These are phyloP conservation scores for Oryza brachyantha DNA, from an alignment of 176 grass and related monocot species.

Conservation along the genomic window DNA sequence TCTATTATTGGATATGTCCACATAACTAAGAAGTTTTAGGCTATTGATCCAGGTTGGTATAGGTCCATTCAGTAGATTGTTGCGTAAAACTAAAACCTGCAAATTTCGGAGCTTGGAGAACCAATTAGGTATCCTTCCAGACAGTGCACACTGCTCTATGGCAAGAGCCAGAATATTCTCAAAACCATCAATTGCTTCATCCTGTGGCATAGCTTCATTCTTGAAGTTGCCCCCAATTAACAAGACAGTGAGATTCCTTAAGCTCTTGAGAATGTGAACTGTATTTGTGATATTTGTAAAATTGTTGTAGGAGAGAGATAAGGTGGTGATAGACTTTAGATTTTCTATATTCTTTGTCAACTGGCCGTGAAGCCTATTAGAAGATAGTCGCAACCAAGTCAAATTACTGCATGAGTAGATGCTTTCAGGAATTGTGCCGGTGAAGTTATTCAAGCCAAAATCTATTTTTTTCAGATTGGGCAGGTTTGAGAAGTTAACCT, in stretches of 20 bases:
- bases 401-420: constrained; percentile 23
- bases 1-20: constrained; percentile 44
- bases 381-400: neutral
- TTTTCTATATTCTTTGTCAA: neutral
- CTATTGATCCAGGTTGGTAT: constrained; percentile 46
- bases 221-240: neutral
- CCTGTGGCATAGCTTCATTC: neutral
- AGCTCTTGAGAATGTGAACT: neutral
- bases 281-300: neutral
- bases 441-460: constrained; percentile 1
- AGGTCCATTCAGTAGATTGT: constrained; percentile 32
- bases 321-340: neutral
- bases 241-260: neutral
- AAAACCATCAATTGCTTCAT: neutral
- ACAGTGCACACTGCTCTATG: constrained; percentile 19
- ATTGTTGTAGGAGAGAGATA: neutral
- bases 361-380: neutral
- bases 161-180: constrained; percentile 17
- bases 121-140: constrained; percentile 30
- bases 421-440: constrained; percentile 6
- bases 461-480: constrained; percentile 1
- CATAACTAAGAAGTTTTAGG: constrained; percentile 20
- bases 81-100: neutral
- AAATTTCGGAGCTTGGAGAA: constrained; percentile 33
- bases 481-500: constrained; percentile 12